A percentile compares a stretch with the other conserved stretches of the same genome.
phyloP scores from a whole-genome alignment of 2,329 filamentous ascomycete genomes.

The Pyrenophora seminiperda region DNA sequence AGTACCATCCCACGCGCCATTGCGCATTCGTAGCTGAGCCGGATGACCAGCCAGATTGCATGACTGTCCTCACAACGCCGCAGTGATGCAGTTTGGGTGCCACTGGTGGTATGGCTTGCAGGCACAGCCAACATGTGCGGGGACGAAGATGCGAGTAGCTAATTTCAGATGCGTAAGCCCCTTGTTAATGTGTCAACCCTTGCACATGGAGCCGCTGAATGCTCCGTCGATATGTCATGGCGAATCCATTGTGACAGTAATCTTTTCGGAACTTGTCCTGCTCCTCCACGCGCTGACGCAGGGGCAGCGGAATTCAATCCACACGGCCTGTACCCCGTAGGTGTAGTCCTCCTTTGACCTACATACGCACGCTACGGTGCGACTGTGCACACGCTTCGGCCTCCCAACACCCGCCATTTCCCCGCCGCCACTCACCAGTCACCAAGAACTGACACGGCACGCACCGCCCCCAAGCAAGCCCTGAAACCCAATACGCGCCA shows the following conservation, averaged over 20 bases:
- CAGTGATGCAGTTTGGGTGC: slow-evolving; percentile 30
- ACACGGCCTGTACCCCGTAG: slow-evolving; percentile 14
- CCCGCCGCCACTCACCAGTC: slow-evolving; percentile 30
- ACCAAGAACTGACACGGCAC: slow-evolving; percentile 24
- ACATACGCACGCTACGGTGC: too few relatives aligned
- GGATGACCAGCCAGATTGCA: slow-evolving; percentile 30
- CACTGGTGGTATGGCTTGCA: slow-evolving; percentile 29
- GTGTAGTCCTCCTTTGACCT: slow-evolving; percentile 18
- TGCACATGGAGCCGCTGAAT: slow-evolving; percentile 31
- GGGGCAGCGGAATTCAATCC: slow-evolving; percentile 21
- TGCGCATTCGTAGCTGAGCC: slow-evolving; percentile 24
- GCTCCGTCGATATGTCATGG: slow-evolving; percentile 13
- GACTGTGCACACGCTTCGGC: slow-evolving; percentile 13
- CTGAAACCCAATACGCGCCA: slow-evolving; percentile 9
- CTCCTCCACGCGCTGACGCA: slow-evolving; percentile 28
- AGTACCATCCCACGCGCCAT: slow-evolving; percentile 31
- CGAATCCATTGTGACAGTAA: slow-evolving; percentile 10
- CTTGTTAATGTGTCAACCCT: slow-evolving; percentile 17
- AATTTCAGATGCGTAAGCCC: slow-evolving; percentile 13
- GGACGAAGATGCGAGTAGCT: background rate
- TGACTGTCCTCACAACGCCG: slow-evolving; percentile 31
- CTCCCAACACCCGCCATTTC: slow-evolving; percentile 23
- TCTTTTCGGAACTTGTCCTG: slow-evolving; percentile 4
- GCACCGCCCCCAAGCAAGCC: slow-evolving; percentile 38
- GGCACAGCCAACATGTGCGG: slow-evolving; percentile 21